These are phyloP conservation scores for Sporisorium exsertum DNA, from an alignment of 1,284 basidiomycete species.

Conservation along the genomic window DNA sequence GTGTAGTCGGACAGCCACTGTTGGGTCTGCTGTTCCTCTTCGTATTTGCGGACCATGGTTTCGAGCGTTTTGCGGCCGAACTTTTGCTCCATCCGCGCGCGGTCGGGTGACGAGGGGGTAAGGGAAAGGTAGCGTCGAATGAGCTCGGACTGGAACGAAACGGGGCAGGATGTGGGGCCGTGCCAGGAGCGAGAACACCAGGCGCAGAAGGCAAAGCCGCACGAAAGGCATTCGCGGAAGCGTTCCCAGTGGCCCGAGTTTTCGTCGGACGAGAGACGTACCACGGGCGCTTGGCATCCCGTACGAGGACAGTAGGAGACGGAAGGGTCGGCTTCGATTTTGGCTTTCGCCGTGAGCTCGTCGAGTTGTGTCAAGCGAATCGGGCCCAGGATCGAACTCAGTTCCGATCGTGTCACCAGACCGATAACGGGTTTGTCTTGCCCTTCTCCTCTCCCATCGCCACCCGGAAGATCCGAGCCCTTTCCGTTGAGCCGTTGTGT, in stretches of 20 bases:
- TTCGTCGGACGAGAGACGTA: conserved; percentile 41
- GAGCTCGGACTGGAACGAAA: conserved; percentile 42
- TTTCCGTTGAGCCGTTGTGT: neutral
- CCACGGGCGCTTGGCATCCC: conserved; percentile 41
- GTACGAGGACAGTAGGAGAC: conserved; percentile 50
- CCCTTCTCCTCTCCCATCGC: neutral
- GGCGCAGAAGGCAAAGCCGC: conserved; percentile 50
- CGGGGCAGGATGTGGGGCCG: conserved; percentile 34
- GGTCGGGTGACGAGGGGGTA: conserved; percentile 16
- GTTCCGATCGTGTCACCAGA: conserved; percentile 30
- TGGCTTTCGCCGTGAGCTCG: conserved; percentile 39
- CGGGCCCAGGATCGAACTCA: conserved; percentile 25
- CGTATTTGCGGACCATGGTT: conserved; percentile 38
- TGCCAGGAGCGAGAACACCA: conserved; percentile 56
- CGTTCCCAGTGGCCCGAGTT: conserved; percentile 51
- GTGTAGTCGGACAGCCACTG: conserved; percentile 41
- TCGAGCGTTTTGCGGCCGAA: conserved; percentile 41
- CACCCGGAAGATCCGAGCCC: neutral
- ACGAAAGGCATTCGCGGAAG: conserved; percentile 47
- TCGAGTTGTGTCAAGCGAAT: conserved; percentile 31
- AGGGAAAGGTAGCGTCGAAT: conserved; percentile 37
- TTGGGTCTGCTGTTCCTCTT: conserved; percentile 48
- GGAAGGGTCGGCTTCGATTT: conserved; percentile 50
- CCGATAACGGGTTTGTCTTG: conserved; percentile 14
- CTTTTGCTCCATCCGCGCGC: conserved; percentile 30